Evolutionary conservation across 1,139 yeast genomes (phyloP).

Genomic region (Insectozyma bohioensis): DNA sequence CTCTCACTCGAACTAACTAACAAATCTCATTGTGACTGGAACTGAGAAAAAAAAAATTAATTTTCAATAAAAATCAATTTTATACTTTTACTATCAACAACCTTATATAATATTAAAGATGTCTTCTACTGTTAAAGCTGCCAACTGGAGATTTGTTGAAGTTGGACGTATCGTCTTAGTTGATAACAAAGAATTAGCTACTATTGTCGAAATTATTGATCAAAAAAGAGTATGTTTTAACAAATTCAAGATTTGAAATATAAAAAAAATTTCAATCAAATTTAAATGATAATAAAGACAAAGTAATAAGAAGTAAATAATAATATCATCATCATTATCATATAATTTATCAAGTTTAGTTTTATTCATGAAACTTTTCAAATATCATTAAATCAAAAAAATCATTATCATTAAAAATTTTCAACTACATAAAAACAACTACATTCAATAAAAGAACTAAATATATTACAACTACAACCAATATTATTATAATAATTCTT

Average conservation of each 20-base stretch:
- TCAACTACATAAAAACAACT: too few relatives aligned
- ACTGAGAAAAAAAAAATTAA: conserved; percentile 7
- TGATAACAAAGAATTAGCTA: conserved; percentile 80
- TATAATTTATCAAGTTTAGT: too few relatives aligned
- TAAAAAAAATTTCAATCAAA: too few relatives aligned
- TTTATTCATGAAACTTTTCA: too few relatives aligned
- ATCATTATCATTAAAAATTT: too few relatives aligned
- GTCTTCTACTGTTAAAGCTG: conserved; percentile 80
- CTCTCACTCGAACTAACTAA: conserved; percentile 2
- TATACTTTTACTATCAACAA: conserved; percentile 9
- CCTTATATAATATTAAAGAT: conserved; percentile 19
- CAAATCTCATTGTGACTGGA: conserved; percentile 3
- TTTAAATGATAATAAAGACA: too few relatives aligned
- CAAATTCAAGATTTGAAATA: neutral
- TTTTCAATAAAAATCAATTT: conserved; percentile 7
- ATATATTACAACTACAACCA: too few relatives aligned
- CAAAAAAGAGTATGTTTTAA: conserved; percentile 90
- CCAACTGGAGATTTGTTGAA: conserved; percentile 99
- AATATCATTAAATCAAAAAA: too few relatives aligned
- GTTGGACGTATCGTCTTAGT: conserved; percentile 98
- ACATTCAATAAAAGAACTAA: too few relatives aligned
- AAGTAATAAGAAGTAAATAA: too few relatives aligned
- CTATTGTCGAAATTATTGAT: conserved; percentile 97
- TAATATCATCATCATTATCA: too few relatives aligned
- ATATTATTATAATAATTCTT: too few relatives aligned